Percentiles rank a stretch among this genome's conserved stretches.
Conservation (phyloP, 441 rosid species). For the Adansonia rubrostipa region DNA sequence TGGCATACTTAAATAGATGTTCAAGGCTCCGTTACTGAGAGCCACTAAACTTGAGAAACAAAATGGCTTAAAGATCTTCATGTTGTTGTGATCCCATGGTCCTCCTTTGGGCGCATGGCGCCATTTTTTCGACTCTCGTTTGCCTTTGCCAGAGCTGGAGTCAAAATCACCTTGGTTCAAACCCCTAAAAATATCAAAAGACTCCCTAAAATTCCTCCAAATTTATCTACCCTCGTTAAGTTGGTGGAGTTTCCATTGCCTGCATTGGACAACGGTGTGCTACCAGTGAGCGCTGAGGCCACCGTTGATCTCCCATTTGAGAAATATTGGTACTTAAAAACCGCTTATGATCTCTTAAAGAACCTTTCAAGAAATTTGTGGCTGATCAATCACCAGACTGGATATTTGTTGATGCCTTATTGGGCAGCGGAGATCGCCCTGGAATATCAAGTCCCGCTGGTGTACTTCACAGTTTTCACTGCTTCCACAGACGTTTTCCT, state of each 20-base stretch:
- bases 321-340: conserved; percentile 12
- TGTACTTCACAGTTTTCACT: not conserved
- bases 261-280: not conserved
- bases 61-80: conserved; percentile 13
- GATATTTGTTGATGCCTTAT: conserved; percentile 6
- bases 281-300: conserved; percentile 35
- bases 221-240: not conserved
- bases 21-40: not conserved
- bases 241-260: conserved; percentile 36
- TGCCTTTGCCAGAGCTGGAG: conserved; percentile 34
- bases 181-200: not conserved
- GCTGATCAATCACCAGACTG: not conserved
- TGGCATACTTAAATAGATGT: not conserved
- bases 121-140: conserved; percentile 39
- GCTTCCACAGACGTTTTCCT: conserved; percentile 14
- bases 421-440: not conserved
- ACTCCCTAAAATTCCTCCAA: not conserved
- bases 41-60: not conserved
- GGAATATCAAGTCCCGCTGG: not conserved
- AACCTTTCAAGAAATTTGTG: not conserved
- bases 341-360: conserved; percentile 1
- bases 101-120: conserved; percentile 38
- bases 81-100: conserved; percentile 35
- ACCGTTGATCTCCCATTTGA: conserved; percentile 29
- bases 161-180: conserved; percentile 31